Evolutionary conservation across 768 basidiomycete species (phyloP), one percentile per base, ranked within the genome.

Genomic region (Terana coerulea): DNA sequence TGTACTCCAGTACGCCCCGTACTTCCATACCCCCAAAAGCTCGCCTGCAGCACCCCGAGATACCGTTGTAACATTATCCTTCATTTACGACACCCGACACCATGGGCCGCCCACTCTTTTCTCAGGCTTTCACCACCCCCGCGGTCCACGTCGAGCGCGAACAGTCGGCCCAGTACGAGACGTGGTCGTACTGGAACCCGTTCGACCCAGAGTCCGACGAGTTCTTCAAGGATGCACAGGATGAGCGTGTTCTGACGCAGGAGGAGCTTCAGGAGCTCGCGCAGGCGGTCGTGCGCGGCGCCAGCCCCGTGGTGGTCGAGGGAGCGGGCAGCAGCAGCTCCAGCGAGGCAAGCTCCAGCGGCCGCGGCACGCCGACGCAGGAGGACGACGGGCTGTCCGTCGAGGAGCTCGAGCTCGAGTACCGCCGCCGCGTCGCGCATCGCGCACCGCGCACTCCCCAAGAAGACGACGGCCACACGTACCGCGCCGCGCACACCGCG

Each of bases 171-270:
- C 41, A 48, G 15, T 81, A 71, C 73, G 73, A 80, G 64, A 80
- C 69, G 64, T 89, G 86, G 85, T 78, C 81, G 50, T 67, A 72
- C 55, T 74, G 72, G 67, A 85, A 86, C 62, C 72, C 78, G 9
- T 89, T 89, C 65, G 86, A 89, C 66, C 87, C 87, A 5, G 87
- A 89, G 66, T 82, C 85, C n/a, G 85, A 88, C 59, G 86, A 86
- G 57, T 88, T 88, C 62, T 84, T 85, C 62, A 70, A 83, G 29
- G 75, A 83, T 53, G 68, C 71, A 11, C 75, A 75, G 42, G 82
- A 80, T 67, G 87, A 89, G 74, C 83, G 86, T 67, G 57, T 85
- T 61, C 75, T 72, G 66, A 72, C 75, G 46, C 54, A 51, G 28
- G 52, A 53, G 49, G 54, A 43, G 42, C n/a, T n/a, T n/a, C n/a